Percentiles rank a stretch among this genome's conserved stretches.
Evolutionary conservation across 2,329 filamentous ascomycete genomes (phyloP).

Genomic region (Fonsecaea multimorphosa): DNA sequence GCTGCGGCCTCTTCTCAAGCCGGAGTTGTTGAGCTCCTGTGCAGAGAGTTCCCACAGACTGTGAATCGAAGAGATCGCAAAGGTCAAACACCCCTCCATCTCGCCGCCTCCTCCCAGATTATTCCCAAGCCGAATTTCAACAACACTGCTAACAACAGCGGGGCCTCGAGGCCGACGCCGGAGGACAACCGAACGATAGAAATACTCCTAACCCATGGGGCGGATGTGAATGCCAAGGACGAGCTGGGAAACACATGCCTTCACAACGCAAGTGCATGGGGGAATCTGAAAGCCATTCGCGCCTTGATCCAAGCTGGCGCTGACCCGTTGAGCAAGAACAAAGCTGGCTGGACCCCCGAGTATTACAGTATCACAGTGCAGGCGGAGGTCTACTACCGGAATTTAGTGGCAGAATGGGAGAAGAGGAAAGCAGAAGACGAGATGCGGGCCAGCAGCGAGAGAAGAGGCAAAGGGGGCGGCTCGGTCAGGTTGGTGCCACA

Average conservation of each 20-base stretch:
- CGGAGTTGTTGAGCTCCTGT: slow-evolving; percentile 74
- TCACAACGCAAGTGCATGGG: slow-evolving; percentile 83
- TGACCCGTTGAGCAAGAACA: slow-evolving; percentile 72
- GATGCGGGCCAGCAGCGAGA: slow-evolving; percentile 29
- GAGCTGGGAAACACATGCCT: slow-evolving; percentile 81
- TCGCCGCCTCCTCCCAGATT: slow-evolving; percentile 44
- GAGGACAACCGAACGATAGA: slow-evolving; percentile 43
- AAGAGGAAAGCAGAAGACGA: slow-evolving; percentile 59
- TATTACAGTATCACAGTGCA: slow-evolving; percentile 81
- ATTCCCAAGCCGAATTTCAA: slow-evolving; percentile 23
- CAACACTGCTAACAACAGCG: slow-evolving; percentile 26
- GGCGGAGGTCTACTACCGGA: slow-evolving; percentile 83
- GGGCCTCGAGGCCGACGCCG: slow-evolving; percentile 32
- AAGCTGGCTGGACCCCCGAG: slow-evolving; percentile 82
- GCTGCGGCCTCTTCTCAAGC: slow-evolving; percentile 73
- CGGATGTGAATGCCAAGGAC: slow-evolving; percentile 64
- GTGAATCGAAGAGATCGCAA: slow-evolving; percentile 70
- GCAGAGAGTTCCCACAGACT: slow-evolving; percentile 65
- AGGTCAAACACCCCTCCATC: slow-evolving; percentile 62
- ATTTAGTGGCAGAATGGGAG: slow-evolving; percentile 73
- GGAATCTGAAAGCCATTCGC: slow-evolving; percentile 76
- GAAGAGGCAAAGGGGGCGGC: slow-evolving; percentile 33
- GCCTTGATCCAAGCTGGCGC: slow-evolving; percentile 80
- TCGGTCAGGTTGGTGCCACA: slow-evolving; percentile 33
- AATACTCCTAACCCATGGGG: slow-evolving; percentile 41